These are phyloP conservation scores for Solanum pennellii DNA, from an alignment of 257 asterid genomes.

Conservation along the genomic window DNA sequence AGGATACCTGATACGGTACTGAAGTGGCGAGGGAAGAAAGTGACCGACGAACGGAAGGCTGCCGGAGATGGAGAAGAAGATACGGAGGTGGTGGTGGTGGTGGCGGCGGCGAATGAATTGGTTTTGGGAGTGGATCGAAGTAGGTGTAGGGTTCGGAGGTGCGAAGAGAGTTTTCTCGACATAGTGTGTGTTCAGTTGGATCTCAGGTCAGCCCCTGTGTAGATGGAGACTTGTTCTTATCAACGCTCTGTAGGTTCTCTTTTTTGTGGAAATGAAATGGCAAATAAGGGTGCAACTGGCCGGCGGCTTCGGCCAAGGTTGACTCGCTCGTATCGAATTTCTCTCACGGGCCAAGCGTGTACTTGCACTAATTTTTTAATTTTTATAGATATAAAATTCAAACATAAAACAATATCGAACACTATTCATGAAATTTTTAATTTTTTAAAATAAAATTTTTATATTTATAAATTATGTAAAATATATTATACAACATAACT, in stretches of 20 bases:
- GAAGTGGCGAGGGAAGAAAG: conserved; percentile 35
- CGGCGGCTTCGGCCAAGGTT: conserved; percentile 4
- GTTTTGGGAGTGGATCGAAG: conserved; percentile 44
- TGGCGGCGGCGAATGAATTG: conserved; percentile 15
- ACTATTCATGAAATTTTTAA: fast-evolving
- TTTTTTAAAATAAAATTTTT: no score
- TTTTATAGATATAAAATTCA: not conserved
- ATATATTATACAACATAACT: fast-evolving
- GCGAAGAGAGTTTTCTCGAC: conserved; percentile 69
- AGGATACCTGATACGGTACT: conserved; percentile 51
- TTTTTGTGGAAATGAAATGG: not conserved
- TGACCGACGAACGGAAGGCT: conserved; percentile 23
- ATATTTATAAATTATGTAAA: no score
- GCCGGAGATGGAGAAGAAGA: conserved; percentile 12
- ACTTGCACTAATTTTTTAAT: not conserved
- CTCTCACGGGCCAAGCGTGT: not conserved
- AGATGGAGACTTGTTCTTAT: not conserved
- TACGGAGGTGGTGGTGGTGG: not conserved
- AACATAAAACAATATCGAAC: not conserved
- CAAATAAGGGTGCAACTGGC: not conserved
- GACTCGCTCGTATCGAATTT: conserved; percentile 7
- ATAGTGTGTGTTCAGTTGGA: conserved; percentile 30
- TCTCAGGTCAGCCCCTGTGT: conserved; percentile 43
- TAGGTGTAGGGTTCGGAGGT: conserved; percentile 34
- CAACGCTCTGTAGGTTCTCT: not conserved